Evolutionary conservation across 192 early-diverging fungal species (phyloP), one percentile per base, ranked within the genome.

Genomic region (Podila clonocystis): DNA sequence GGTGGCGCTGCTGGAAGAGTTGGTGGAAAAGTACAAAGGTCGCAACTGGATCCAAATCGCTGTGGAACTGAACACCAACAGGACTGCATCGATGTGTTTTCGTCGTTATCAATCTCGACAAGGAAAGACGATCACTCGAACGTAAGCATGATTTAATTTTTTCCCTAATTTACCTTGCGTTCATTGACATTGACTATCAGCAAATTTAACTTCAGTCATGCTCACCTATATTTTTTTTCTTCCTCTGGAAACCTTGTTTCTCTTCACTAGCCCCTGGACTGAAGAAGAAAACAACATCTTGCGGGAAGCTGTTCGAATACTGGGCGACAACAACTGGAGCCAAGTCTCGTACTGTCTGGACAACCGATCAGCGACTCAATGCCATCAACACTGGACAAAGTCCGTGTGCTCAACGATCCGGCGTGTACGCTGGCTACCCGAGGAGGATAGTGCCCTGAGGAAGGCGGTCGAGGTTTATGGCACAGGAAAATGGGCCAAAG

Each of bases 81-180:
- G 93, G 65, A 95, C 92, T 6, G 89, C 88, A 20, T 84, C 90
- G 13, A 91, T 93, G 64, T 95, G 94, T 79, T 95, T 95, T 74
- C 86, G 86, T 36, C 86, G 89, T 50, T 93, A 91, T 63, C 88
- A 91, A 74, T 80, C 86, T 60, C 76, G 57, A 72, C 74, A 83
- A 45, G 87, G 80, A 48, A 72, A 76, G 4, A 19, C 26, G 6
- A 9, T 63, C 4, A 63, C 76, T 9, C 62, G 22, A 58, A 65
- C 29, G 76, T 79, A 79, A 58, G 75, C 60, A 4, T 24, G 60
- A 9, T 1, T 38, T 20, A 0, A 9, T 11, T 11, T 2, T 55
- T 19, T 17, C 8, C 30, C 33, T 2, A 36, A 36, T 36, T 36
- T 36, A 9, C 9, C 9, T 36, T 36, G 17, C 6, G 49, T n/a